Base-by-base conservation (phyloP, 2,329 filamentous ascomycete genomes). In the Clonostachys byssicola region DNA sequence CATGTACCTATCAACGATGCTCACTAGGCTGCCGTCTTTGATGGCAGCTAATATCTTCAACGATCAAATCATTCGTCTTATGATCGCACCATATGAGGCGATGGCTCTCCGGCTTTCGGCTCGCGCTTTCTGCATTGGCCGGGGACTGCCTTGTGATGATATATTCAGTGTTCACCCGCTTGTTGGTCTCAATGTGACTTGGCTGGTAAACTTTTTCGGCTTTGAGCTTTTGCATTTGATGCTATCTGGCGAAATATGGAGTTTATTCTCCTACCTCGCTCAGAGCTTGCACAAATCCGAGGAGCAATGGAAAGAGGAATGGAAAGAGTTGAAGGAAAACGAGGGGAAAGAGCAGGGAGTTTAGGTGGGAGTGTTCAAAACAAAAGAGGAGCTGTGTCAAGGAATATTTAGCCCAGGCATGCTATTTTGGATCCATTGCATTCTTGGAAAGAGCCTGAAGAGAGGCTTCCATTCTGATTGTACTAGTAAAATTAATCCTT, bases 1-100 rank as follows among this genome's bases (percentile, higher is more conserved):
- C 7, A 48, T 60, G n/a, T 78, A 76, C 48, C 56, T 70, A 13
- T 69, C 75, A 42, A 81, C 73, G 6, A 60, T 71, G 41, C 66
- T 83, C 12, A 78, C 77, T 1, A 68, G 67, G 38, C 64, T 81
- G 2, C 77, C 79, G 7, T 68, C 73, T 0, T 56, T 80, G 6
- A 51, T 66, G 7, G 77, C 75, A 0, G 65, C 73, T 1, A 70
- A 74, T 40, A 67, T 78, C 4, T 60, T 80, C 23, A 67, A 74
- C 1, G 65, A 72, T 20, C 63, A 73, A 2, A 52, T 66, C 2
- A 60, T 70, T 1, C 67, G 74, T 34, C 43, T 79, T 7, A 30
- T 74, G 3, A 62, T 73, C 34, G 63, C 68, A 13, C 76, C 77
- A 1, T 60, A 72, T 34, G 78, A 81, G 44, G 70, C 73, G 0